Percentiles rank a stretch among this genome's conserved stretches.
Evolutionary conservation across 331 rosid genomes (phyloP).

Genomic region (Erythrophleum ivorense): DNA sequence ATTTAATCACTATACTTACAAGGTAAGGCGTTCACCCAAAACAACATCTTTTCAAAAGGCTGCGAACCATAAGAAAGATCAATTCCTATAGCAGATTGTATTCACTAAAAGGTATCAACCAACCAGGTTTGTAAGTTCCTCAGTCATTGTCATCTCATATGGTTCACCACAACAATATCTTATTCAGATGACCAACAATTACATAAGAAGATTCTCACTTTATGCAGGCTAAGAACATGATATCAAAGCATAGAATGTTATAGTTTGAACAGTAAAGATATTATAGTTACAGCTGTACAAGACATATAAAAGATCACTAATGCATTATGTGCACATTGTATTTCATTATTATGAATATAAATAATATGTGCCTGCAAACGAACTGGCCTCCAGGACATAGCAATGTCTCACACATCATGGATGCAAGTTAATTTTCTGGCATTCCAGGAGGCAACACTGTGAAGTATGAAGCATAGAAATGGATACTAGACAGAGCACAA

Average conservation of each 20-base stretch:
- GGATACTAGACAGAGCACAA: background rate
- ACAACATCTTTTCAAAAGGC: background rate
- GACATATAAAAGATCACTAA: background rate
- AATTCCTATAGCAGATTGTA: background rate
- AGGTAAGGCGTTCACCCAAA: background rate
- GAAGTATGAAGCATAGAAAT: background rate
- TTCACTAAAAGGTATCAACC: background rate
- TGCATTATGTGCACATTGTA: background rate
- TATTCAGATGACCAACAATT: slow-evolving; percentile 25
- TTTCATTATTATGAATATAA: background rate
- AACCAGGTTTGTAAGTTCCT: background rate
- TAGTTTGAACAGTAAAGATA: background rate
- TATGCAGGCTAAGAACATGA: slow-evolving; percentile 4
- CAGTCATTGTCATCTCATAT: background rate
- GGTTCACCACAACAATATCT: slow-evolving; percentile 8
- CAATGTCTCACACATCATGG: background rate
- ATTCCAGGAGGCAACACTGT: background rate
- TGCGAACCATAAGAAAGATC: background rate
- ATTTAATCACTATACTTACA: background rate
- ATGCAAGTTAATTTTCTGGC: slow-evolving; percentile 16
- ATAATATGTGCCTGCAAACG: background rate
- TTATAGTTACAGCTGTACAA: background rate
- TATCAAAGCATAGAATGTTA: background rate
- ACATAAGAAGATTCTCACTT: background rate
- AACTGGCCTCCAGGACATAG: background rate